These are phyloP conservation scores for Candida sanyaensis DNA, from an alignment of 1,139 yeast species.

Conservation along the genomic window DNA sequence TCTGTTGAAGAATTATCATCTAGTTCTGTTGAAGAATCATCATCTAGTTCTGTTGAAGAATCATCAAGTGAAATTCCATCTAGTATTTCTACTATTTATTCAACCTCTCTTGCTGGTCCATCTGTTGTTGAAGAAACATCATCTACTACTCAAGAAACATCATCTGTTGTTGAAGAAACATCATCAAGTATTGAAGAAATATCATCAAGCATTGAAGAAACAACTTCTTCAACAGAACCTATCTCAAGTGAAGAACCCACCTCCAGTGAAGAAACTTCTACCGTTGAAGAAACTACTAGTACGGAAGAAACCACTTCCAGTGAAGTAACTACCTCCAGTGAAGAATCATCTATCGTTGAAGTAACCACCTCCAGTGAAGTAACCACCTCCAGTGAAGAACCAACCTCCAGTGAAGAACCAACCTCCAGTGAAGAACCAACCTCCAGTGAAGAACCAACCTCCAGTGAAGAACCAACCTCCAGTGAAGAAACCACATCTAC, in stretches of 20 bases:
- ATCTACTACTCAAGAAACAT: not conserved
- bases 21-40: not conserved
- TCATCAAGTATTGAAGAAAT: not conserved
- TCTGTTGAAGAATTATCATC: too few relatives aligned
- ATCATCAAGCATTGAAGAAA: not conserved
- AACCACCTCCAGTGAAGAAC: not conserved
- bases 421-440: not conserved
- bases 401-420: not conserved
- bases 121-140: not conserved
- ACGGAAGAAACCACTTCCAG: not conserved
- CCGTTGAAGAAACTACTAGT: not conserved
- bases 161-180: not conserved
- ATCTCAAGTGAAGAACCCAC: not conserved
- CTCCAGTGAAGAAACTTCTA: not conserved
- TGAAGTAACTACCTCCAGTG: not conserved
- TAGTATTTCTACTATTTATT: not conserved
- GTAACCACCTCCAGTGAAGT: not conserved
- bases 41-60: not conserved
- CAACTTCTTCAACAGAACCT: too few relatives aligned
- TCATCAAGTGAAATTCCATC: not conserved
- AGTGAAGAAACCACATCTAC: not conserved
- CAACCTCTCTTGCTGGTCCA: conserved; percentile 1
- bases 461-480: not conserved
- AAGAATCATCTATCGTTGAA: not conserved
- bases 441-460: not conserved